Percentiles rank a stretch among this genome's conserved stretches.
Conservation (phyloP, 805 yeast genomes). For the Tetrapisispora taiwanensis region DNA sequence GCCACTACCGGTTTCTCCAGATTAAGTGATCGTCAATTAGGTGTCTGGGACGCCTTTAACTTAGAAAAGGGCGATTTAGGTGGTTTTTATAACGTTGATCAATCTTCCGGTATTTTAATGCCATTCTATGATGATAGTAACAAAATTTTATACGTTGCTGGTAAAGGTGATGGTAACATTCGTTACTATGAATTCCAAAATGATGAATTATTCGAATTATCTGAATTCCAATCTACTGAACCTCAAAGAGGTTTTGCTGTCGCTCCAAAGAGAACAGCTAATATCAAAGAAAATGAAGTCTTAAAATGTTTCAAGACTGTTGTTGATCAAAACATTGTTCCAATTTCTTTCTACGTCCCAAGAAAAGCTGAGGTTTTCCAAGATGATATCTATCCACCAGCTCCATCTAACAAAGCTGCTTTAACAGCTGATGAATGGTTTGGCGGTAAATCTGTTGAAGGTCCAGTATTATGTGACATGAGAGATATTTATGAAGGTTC, state of each 20-base stretch:
- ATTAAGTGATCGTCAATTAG: conserved; percentile 89
- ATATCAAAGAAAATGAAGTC: conserved; percentile 75
- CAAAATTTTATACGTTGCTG: conserved; percentile 77
- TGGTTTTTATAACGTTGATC: conserved; percentile 77
- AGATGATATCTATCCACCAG: conserved; percentile 85
- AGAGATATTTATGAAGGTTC: conserved; percentile 71
- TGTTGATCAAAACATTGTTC: conserved; percentile 76
- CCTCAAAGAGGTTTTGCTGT: conserved; percentile 95
- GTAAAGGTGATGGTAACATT: conserved; percentile 96
- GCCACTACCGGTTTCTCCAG: conserved; percentile 92
- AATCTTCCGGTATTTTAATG: conserved; percentile 87
- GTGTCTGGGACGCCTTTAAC: conserved; percentile 78
- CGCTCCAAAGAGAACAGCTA: conserved; percentile 74
- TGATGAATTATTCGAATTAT: conserved; percentile 70
- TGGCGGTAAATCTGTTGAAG: conserved; percentile 65
- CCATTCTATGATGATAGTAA: conserved; percentile 82
- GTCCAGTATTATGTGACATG: conserved; percentile 73
- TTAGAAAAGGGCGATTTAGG: conserved; percentile 77
- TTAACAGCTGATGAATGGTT: conserved; percentile 71
- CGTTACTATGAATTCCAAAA: conserved; percentile 85
- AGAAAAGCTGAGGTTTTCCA: conserved; percentile 90
- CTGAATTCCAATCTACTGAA: conserved; percentile 82
- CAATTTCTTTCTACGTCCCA: conserved; percentile 87
- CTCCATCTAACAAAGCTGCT: conserved; percentile 74
- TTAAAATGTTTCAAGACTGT: conserved; percentile 78